Evolutionary conservation across 176 grass and related monocot species (phyloP), one percentile per base, ranked within the genome.

Genomic region (Areca catechu): DNA sequence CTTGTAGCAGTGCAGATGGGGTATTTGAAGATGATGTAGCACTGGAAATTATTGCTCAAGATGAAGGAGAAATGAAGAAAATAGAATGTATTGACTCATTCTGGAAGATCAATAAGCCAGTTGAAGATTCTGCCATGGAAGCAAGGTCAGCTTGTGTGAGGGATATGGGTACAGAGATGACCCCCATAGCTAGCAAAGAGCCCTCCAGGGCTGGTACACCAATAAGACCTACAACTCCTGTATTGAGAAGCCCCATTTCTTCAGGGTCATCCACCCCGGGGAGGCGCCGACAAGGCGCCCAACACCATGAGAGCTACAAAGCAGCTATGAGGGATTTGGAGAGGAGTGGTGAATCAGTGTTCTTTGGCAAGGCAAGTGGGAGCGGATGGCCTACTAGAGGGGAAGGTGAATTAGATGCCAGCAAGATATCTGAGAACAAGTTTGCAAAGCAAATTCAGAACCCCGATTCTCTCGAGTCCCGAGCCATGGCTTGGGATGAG

Each of bases 81-180:
- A 82, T 87, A 1, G 86, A 96, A 57, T 80, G 56, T 66, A 28
- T 74, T 49, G 56, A 76, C 57, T 53, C 23, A 22, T 58, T 18
- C 9, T 58, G 70, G 28, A 53, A 58, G 49, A 5, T 49, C 19
- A 47, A 20, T 15, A 24, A 61, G 49, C 70, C 58, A 25, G 19
- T 4, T 2, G 70, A 21, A 25, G 58, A 72, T 22, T 59, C 78
- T 1, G 15, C 67, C 12, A 19, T 74, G 57, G 53, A 24, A 18
- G 15, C 71, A 16, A 67, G 73, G 27, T 76, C 91, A 5, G 70
- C 90, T 53, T 85, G 80, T 72, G 55, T 96, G 57, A 74, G 92
- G 30, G 92, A 96, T 60, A 87, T 90, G 77, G 92, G 92, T 15
- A 96, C 92, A 2, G 92, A 96, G 71, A 96, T 90, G 92, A 96